Conservation (phyloP, 2,329 filamentous ascomycete species). For the Lasiodiplodia gonubiensis region DNA sequence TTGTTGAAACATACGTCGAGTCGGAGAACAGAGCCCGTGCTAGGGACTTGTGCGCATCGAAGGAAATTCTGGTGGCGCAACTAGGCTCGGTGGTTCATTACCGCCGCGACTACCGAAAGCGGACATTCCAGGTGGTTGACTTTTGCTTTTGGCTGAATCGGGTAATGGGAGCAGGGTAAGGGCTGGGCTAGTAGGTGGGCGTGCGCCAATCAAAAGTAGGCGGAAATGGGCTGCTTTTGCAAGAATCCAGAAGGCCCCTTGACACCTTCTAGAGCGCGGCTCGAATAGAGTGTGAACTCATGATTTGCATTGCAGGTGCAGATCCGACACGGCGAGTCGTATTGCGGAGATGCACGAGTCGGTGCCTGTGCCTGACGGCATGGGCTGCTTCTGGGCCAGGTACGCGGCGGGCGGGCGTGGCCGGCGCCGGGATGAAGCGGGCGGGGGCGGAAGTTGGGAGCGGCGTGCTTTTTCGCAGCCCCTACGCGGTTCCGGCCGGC, state of each 20-base stretch:
- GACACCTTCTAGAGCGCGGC: too few species aligned
- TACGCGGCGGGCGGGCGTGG: neutral
- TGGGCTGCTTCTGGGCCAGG: neutral
- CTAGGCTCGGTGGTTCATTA: neutral
- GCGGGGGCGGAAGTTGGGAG: neutral
- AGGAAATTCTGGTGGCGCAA: neutral
- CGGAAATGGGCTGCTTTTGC: too few species aligned
- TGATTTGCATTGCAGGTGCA: conserved; percentile 19
- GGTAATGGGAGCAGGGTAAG: neutral
- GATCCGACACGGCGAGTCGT: neutral
- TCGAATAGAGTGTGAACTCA: neutral
- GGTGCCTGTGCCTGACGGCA: neutral
- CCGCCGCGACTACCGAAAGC: neutral
- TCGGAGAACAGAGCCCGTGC: neutral
- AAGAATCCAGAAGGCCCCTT: too few species aligned
- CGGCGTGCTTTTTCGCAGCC: neutral
- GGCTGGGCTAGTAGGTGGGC: neutral
- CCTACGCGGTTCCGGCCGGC: neutral
- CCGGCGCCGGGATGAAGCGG: neutral
- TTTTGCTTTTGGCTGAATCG: neutral
- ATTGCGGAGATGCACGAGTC: conserved; percentile 10
- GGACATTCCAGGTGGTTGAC: neutral
- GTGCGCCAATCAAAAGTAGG: neutral
- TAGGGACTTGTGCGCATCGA: neutral
- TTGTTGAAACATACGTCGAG: neutral